Evolutionary conservation across 176 grass and related monocot genomes (phyloP).

Genomic region (Cenchrus purpureus): DNA sequence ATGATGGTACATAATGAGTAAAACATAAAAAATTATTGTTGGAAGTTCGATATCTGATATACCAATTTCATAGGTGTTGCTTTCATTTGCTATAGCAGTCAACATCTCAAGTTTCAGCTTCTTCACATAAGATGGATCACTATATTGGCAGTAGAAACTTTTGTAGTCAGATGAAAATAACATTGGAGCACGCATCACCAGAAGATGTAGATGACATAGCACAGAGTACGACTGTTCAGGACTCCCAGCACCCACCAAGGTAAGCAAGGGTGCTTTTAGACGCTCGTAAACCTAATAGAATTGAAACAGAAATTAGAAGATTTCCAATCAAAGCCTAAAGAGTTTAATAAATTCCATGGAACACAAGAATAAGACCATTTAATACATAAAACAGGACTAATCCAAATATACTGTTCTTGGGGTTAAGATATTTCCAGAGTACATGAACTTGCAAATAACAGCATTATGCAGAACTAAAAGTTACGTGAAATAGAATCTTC

Average conservation of each 20-base stretch:
- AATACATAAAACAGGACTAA: slow-evolving; percentile 9
- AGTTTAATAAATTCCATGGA: slow-evolving; percentile 9
- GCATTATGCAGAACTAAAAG: neutral
- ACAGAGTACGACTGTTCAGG: slow-evolving; percentile 98
- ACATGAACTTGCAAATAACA: slow-evolving; percentile 27
- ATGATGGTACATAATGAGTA: slow-evolving; percentile 27
- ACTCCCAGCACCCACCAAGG: slow-evolving; percentile 95
- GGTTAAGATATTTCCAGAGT: slow-evolving; percentile 5
- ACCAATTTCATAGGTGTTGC: slow-evolving; percentile 99
- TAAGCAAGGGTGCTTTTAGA: slow-evolving; percentile 97
- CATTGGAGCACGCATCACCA: slow-evolving; percentile 98
- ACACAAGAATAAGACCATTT: no score
- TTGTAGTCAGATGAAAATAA: slow-evolving; percentile 98
- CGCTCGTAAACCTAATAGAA: slow-evolving; percentile 92
- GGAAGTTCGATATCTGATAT: slow-evolving; percentile 36
- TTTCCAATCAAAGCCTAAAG: neutral
- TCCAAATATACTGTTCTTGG: slow-evolving; percentile 2
- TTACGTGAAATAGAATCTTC: slow-evolving; percentile 20
- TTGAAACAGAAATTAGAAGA: slow-evolving; percentile 36
- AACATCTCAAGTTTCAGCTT: slow-evolving; percentile 99
- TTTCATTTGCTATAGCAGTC: slow-evolving; percentile 99
- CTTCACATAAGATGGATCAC: slow-evolving; percentile 98
- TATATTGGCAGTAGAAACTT: slow-evolving; percentile 99
- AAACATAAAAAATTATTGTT: slow-evolving; percentile 37
- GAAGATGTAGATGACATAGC: slow-evolving; percentile 89